Conservation (phyloP, 78 protist species). For the Emiliania huxleyi region DNA sequence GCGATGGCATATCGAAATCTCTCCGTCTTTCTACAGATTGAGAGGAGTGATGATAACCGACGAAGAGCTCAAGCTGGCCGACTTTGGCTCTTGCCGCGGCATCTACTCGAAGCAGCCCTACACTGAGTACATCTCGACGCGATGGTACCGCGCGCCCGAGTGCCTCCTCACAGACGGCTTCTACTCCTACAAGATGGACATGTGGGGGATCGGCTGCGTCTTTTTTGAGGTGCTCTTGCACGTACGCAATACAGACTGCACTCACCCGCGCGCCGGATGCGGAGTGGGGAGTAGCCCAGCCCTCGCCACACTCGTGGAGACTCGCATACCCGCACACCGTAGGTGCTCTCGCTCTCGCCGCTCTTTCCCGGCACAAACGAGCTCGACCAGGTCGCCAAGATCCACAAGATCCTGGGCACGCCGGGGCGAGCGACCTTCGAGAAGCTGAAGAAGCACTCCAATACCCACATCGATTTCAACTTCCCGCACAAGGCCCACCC, state of each 20-base stretch:
- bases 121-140: conserved; percentile 91
- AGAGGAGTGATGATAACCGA: conserved; percentile 64
- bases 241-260: too few species aligned
- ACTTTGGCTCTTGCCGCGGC: conserved; percentile 87
- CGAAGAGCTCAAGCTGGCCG: conserved; percentile 80
- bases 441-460: conserved; percentile 61
- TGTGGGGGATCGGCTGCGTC: conserved; percentile 85
- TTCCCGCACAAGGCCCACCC: too few species aligned
- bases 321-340: too few species aligned
- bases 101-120: conserved; percentile 83
- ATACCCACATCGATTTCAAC: conserved; percentile 76
- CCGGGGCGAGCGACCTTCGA: conserved; percentile 62
- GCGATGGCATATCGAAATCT: too few species aligned
- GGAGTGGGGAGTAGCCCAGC: neutral
- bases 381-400: conserved; percentile 84
- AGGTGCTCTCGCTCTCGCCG: conserved; percentile 81
- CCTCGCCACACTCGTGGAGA: conserved; percentile 53
- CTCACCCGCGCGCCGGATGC: neutral
- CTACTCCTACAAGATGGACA: conserved; percentile 88
- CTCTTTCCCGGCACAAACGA: conserved; percentile 92
- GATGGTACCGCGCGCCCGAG: conserved; percentile 92
- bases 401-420: conserved; percentile 88
- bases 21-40: too few species aligned
- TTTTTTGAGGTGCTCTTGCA: conserved; percentile 54
- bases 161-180: conserved; percentile 88